Evolutionary conservation across 2,329 filamentous ascomycete species (phyloP).

Genomic region (Aspergillus viridinutans): DNA sequence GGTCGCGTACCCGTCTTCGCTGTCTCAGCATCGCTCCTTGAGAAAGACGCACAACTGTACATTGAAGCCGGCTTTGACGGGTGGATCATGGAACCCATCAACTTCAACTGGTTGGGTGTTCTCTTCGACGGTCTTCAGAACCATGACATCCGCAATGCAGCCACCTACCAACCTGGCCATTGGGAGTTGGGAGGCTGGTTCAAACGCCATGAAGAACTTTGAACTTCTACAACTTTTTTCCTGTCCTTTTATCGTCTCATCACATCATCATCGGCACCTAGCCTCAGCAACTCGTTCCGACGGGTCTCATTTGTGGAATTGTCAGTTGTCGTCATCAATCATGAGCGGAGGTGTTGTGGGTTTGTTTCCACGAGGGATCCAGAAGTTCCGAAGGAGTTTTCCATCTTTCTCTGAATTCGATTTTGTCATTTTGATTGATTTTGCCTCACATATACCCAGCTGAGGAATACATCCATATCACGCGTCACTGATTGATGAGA

Average conservation of each 20-base stretch:
- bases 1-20: conserved; percentile 77
- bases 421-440: background rate
- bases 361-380: background rate
- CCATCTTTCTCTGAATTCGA: background rate
- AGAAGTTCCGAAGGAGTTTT: background rate
- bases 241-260: background rate
- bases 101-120: conserved; percentile 68
- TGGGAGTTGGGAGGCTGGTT: conserved; percentile 94
- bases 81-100: conserved; percentile 86
- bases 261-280: background rate
- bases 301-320: background rate
- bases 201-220: conserved; percentile 12
- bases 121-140: conserved; percentile 68
- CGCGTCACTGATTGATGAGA: background rate
- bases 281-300: background rate
- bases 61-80: conserved; percentile 78
- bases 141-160: conserved; percentile 53
- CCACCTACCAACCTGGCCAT: conserved; percentile 65
- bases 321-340: background rate
- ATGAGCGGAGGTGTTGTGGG: background rate
- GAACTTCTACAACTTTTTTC: conserved; percentile 12
- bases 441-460: background rate
- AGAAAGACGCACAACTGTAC: conserved; percentile 65
- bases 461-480: background rate
- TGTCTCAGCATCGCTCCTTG: conserved; percentile 77